These are phyloP conservation scores for Pleurotus ostreatus DNA, from an alignment of 768 basidiomycete genomes.

Conservation along the genomic window DNA sequence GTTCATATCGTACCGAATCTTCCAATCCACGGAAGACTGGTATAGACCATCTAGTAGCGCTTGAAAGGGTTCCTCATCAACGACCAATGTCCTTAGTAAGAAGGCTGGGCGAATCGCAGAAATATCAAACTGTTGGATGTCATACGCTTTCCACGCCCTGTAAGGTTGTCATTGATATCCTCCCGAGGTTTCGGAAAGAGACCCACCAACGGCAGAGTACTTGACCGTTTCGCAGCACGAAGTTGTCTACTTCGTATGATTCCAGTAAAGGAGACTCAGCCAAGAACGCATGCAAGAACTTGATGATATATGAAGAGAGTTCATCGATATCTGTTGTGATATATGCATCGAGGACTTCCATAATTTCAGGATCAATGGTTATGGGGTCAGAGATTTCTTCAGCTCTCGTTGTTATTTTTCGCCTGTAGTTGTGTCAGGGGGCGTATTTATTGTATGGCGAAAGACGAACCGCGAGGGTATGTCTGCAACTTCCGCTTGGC, in stretches of 20 bases:
- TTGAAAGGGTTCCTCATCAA: conserved; percentile 62
- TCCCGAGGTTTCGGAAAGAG: not conserved
- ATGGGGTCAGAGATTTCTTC: conserved; percentile 50
- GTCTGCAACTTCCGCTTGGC: conserved; percentile 39
- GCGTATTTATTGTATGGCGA: not conserved
- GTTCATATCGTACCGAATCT: conserved; percentile 41
- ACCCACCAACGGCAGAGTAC: conserved; percentile 58
- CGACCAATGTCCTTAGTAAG: conserved; percentile 54
- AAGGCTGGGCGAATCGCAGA: conserved; percentile 50
- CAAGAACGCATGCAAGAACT: conserved; percentile 60
- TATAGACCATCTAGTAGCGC: conserved; percentile 40
- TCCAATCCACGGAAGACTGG: conserved; percentile 35
- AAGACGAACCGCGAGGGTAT: conserved; percentile 54
- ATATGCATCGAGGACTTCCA: conserved; percentile 50
- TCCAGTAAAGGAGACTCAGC: conserved; percentile 59
- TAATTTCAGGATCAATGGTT: conserved; percentile 53
- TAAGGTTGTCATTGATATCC: not conserved
- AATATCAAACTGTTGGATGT: conserved; percentile 51
- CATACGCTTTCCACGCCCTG: conserved; percentile 70
- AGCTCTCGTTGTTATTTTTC: conserved; percentile 40
- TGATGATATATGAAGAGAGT: conserved; percentile 48
- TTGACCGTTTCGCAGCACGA: conserved; percentile 58
- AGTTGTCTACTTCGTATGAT: conserved; percentile 68
- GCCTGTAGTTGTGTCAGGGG: conserved; percentile 28
- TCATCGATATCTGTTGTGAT: conserved; percentile 44